A percentile compares a stretch with the other conserved stretches of the same genome.
Evolutionary conservation across 306 rosid species (phyloP).

Genomic region (Sechiopsis laciniata): DNA sequence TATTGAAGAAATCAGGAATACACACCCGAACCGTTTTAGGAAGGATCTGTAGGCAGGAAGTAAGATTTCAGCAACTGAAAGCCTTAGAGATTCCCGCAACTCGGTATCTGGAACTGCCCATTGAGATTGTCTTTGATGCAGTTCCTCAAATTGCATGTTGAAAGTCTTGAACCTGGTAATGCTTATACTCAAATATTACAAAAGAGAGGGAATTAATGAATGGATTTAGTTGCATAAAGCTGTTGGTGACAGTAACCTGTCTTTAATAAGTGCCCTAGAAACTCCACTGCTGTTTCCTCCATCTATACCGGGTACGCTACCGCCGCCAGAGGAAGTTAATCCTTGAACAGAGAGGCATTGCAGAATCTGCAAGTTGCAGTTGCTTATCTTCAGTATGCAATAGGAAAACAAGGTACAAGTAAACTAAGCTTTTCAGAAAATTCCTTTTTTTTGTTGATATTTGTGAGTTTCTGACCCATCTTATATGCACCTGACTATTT

Average conservation of each 20-base stretch:
- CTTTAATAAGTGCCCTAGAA: slow-evolving; percentile 89
- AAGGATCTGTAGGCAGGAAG: slow-evolving; percentile 90
- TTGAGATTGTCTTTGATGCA: slow-evolving; percentile 93
- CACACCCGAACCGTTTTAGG: slow-evolving; percentile 76
- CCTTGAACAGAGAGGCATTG: slow-evolving; percentile 80
- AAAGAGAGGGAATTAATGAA: not conserved
- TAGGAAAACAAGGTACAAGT: not conserved
- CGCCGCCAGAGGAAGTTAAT: slow-evolving; percentile 76
- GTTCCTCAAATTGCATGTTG: slow-evolving; percentile 83
- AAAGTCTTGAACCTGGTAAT: slow-evolving; percentile 66
- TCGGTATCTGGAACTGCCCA: slow-evolving; percentile 93
- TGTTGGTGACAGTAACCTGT: slow-evolving; percentile 40
- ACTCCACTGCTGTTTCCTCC: slow-evolving; percentile 80
- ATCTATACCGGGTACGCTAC: slow-evolving; percentile 54
- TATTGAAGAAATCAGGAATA: slow-evolving; percentile 21
- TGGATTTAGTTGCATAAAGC: not conserved
- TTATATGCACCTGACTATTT: too few relatives aligned
- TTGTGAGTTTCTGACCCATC: too few relatives aligned
- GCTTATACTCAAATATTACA: slow-evolving; percentile 8
- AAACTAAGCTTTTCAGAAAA: not conserved
- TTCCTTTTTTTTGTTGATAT: too few relatives aligned
- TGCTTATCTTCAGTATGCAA: slow-evolving; percentile 7
- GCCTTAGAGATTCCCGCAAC: slow-evolving; percentile 90
- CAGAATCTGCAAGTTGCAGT: slow-evolving; percentile 53
- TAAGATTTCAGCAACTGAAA: slow-evolving; percentile 87